Percentiles rank a stretch among this genome's conserved stretches.
phyloP scores from a whole-genome alignment of 2,329 filamentous ascomycete species.

The Phyllosticta citrichinensis region DNA sequence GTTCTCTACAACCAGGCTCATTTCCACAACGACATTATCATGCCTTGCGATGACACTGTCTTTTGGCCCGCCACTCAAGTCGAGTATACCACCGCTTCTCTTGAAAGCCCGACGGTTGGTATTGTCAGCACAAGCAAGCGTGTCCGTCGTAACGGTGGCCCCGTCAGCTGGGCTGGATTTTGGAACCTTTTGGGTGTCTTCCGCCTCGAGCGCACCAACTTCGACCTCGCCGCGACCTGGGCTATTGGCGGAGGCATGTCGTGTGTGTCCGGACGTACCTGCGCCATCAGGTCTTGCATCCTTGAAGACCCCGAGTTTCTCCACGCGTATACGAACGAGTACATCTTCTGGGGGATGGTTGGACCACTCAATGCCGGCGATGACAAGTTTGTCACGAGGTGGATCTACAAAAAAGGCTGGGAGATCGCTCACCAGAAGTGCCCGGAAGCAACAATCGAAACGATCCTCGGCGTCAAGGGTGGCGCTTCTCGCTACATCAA shows the following conservation, averaged over 20 bases:
- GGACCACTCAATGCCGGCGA: slow-evolving; percentile 19
- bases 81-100: slow-evolving; percentile 30
- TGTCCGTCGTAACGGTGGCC: neutral
- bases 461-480: slow-evolving; percentile 28
- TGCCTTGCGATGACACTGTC: slow-evolving; percentile 46
- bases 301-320: slow-evolving; percentile 17
- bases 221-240: slow-evolving; percentile 22
- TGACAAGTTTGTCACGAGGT: slow-evolving; percentile 43
- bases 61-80: slow-evolving; percentile 41
- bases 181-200: slow-evolving; percentile 18
- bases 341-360: slow-evolving; percentile 11
- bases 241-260: slow-evolving; percentile 24
- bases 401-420: slow-evolving; percentile 37
- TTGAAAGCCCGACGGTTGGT: slow-evolving; percentile 13
- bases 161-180: slow-evolving; percentile 9
- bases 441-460: slow-evolving; percentile 39
- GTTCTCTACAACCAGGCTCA: slow-evolving; percentile 16
- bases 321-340: slow-evolving; percentile 16
- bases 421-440: slow-evolving; percentile 44
- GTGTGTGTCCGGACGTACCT: slow-evolving; percentile 23
- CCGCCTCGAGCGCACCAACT: slow-evolving; percentile 26
- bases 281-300: slow-evolving; percentile 18
- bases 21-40: slow-evolving; percentile 24
- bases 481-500: slow-evolving; percentile 14
- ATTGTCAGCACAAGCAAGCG: slow-evolving; percentile 10